Evolutionary conservation across 2,329 filamentous ascomycete genomes (phyloP), one percentile per base, ranked within the genome.

Genomic region (Chrysoporthe austroafricana): DNA sequence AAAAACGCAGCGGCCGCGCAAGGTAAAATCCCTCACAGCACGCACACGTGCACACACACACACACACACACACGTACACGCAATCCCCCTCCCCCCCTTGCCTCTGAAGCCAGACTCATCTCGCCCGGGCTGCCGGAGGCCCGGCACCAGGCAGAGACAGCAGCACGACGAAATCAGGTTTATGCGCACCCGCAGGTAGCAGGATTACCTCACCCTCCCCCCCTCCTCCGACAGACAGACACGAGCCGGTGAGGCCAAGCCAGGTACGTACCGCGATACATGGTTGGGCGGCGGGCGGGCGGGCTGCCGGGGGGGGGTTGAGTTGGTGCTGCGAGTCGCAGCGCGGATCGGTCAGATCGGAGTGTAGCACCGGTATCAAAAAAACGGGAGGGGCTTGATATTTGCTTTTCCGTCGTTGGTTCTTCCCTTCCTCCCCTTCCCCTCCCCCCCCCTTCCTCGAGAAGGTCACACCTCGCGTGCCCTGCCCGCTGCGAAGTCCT

Each of bases 401-500:
- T 63, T 63, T 65, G 26, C 32, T 54, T 50, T 32, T 39, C 57
- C 26, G 26, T 26, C 26, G 26, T 26, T 26, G 26, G 26, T 57
- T 14, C 4, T 36, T 18, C 13, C 4, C 18, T 16, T 36, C n/a
- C 21, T 59, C 18, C 3, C 1, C 42, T 32, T 32, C 11, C 4
- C 21, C 21, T 1, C 34, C 9, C 39, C 16, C 26, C 2, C 26
- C 0, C 26, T 26, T 26, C 26, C 26, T 26, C 26, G 26, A 26
- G 26, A 26, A 42, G 36, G n/a, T 58, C 34, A 16, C 21, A 32
- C 34, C 56, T 34, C 39, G 16, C 34, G 4, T 58, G 18, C 36
- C 32, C 56, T 59, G 36, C n/a, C 48, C 46, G 62, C 50, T 63
- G 62, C 62, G 50, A 56, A 63, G 62, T 44, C 58, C 43, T 56